Evolutionary conservation across 108 stramenopile genomes (phyloP).

Genomic region (Cyclostephanos tholiformis): DNA sequence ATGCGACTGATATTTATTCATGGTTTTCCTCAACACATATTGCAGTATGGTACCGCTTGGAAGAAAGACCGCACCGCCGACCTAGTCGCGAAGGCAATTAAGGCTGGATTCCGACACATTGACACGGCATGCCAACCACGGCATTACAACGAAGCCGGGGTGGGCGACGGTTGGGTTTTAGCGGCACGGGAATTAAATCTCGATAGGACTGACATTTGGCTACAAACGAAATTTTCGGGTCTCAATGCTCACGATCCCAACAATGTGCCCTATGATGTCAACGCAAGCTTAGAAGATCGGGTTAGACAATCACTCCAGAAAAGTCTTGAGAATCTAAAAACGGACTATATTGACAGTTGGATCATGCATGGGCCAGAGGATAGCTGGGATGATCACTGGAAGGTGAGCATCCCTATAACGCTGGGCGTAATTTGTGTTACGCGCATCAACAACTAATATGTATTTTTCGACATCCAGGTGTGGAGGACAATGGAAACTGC

Average conservation of each 20-base stretch:
- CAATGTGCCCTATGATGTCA: slow-evolving; percentile 75
- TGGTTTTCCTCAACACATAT: too few relatives aligned
- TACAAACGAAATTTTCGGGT: slow-evolving; percentile 64
- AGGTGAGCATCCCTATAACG: not conserved
- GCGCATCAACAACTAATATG: not conserved
- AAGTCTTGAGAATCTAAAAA: slow-evolving; percentile 76
- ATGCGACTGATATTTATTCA: too few relatives aligned
- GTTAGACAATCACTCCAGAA: slow-evolving; percentile 61
- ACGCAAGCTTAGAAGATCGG: slow-evolving; percentile 61
- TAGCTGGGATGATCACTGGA: slow-evolving; percentile 39
- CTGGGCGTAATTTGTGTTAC: not conserved
- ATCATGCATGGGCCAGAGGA: slow-evolving; percentile 68
- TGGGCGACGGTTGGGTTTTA: slow-evolving; percentile 51
- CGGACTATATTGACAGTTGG: slow-evolving; percentile 84
- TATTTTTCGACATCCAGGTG: slow-evolving; percentile 16
- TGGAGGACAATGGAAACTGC: slow-evolving; percentile 49
- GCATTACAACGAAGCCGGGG: slow-evolving; percentile 59
- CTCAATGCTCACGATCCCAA: slow-evolving; percentile 56
- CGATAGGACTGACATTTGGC: slow-evolving; percentile 52
- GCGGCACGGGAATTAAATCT: slow-evolving; percentile 41
- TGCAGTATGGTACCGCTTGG: slow-evolving; percentile 65
- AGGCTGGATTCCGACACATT: slow-evolving; percentile 57
- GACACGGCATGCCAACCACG: slow-evolving; percentile 73
- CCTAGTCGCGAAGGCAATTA: slow-evolving; percentile 51
- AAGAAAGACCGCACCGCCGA: slow-evolving; percentile 57